Percentiles rank a stretch among this genome's conserved stretches.
These are phyloP conservation scores for Termitomyces sp. DNA, from an alignment of 768 basidiomycete genomes.

Conservation along the genomic window DNA sequence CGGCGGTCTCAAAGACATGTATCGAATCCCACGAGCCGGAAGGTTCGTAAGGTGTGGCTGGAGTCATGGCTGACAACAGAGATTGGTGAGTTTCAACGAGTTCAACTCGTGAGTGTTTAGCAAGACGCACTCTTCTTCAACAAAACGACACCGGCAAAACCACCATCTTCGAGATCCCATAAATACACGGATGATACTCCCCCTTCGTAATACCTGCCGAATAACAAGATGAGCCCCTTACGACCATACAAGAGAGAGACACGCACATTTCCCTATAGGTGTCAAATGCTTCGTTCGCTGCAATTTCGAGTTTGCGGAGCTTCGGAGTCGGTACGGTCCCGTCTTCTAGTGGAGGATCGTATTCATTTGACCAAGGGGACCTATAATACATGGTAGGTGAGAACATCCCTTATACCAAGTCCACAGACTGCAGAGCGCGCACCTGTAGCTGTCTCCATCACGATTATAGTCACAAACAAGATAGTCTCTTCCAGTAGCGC, in stretches of 20 bases:
- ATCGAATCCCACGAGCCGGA: constrained; percentile 97
- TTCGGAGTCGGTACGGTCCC: constrained; percentile 83
- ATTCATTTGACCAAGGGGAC: constrained; percentile 98
- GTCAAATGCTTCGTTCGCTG: constrained; percentile 95
- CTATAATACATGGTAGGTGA: constrained; percentile 37
- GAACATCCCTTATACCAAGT: not conserved
- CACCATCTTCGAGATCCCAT: constrained; percentile 96
- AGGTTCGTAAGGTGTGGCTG: constrained; percentile 52
- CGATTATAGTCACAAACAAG: constrained; percentile 93
- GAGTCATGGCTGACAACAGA: constrained; percentile 52
- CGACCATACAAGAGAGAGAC: constrained; percentile 1
- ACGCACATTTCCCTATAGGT: constrained; percentile 91
- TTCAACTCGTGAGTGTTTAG: constrained; percentile 1
- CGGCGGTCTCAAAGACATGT: constrained; percentile 94
- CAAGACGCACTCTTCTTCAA: constrained; percentile 80
- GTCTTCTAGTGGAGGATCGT: constrained; percentile 86
- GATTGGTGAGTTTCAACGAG: not conserved
- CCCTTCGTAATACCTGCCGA: constrained; percentile 89
- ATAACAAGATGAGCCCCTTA: not conserved
- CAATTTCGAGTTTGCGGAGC: constrained; percentile 86
- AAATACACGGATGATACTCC: constrained; percentile 96
- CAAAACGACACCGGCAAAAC: constrained; percentile 94
- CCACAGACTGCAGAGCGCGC: constrained; percentile 15
- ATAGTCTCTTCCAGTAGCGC: constrained; percentile 80
- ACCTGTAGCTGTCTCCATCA: constrained; percentile 91